Conservation (phyloP, 2,329 filamentous ascomycete species). For the Nigrospora sphaerica region DNA sequence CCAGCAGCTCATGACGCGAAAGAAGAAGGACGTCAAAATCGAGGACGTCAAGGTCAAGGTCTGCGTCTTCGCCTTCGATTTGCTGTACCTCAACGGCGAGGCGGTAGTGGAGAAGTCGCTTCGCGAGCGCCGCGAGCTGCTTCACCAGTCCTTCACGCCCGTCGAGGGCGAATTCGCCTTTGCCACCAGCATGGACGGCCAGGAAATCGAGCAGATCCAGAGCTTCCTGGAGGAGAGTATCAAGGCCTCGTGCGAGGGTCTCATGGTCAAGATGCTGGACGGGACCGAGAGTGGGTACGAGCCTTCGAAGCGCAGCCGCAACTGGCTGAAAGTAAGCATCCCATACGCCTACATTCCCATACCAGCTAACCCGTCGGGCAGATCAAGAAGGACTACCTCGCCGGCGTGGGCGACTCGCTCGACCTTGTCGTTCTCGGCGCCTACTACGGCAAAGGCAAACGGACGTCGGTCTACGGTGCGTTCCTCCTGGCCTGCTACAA, state of each 20-base stretch:
- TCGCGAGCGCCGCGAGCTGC: conserved; percentile 71
- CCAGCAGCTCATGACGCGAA: conserved; percentile 96
- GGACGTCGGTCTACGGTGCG: conserved; percentile 89
- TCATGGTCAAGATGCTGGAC: conserved; percentile 99
- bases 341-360: not conserved
- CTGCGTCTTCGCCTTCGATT: conserved; percentile 92
- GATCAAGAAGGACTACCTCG: conserved; percentile 98
- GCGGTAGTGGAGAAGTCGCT: conserved; percentile 82
- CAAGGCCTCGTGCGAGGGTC: conserved; percentile 89
- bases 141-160: conserved; percentile 65
- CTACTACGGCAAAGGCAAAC: conserved; percentile 91
- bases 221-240: conserved; percentile 87
- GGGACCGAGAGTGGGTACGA: conserved; percentile 90
- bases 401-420: conserved; percentile 88
- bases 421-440: conserved; percentile 94
- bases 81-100: conserved; percentile 88
- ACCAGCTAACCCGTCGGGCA: conserved; percentile 25
- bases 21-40: conserved; percentile 92
- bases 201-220: conserved; percentile 90
- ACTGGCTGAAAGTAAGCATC: conserved; percentile 81
- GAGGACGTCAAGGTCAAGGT: conserved; percentile 96
- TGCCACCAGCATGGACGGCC: conserved; percentile 78
- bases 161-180: conserved; percentile 88
- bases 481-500: conserved; percentile 97
- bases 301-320: conserved; percentile 89